Conservation (phyloP, 2,329 filamentous ascomycete genomes). For the Lachnellula occidentalis region DNA sequence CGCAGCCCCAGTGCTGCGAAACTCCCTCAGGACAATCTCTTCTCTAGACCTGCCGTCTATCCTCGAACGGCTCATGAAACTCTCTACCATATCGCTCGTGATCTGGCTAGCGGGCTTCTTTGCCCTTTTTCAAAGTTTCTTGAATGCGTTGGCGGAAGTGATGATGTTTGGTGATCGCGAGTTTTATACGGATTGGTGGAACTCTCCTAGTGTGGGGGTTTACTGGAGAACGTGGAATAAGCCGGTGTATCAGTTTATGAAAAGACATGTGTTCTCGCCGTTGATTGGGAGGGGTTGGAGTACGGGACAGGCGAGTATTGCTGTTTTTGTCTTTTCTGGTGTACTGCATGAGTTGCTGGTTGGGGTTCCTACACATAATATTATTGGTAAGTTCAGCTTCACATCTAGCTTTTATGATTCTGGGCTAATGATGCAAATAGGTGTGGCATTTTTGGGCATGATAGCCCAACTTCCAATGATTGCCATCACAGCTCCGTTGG, state of each 20-base stretch:
- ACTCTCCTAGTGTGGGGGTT: constrained; percentile 73
- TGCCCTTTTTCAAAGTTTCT: constrained; percentile 84
- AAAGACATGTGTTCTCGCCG: constrained; percentile 85
- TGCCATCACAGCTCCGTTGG: constrained; percentile 68
- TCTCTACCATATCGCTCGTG: constrained; percentile 89
- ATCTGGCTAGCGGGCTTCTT: constrained; percentile 99
- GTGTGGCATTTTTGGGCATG: constrained; percentile 93
- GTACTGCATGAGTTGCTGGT: constrained; percentile 89
- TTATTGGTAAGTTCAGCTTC: constrained; percentile 58
- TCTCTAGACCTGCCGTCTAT: constrained; percentile 76
- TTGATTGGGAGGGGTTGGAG: constrained; percentile 80
- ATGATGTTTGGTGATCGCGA: constrained; percentile 86
- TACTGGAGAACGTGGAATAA: constrained; percentile 99
- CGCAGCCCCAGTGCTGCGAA: constrained; percentile 80
- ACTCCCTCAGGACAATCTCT: constrained; percentile 83
- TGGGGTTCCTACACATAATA: constrained; percentile 89
- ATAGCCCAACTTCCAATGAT: constrained; percentile 88
- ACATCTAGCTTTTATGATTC: neutral
- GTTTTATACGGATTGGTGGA: constrained; percentile 99
- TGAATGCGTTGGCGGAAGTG: constrained; percentile 88
- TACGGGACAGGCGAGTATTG: constrained; percentile 61
- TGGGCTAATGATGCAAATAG: constrained; percentile 38
- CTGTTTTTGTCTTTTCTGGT: constrained; percentile 85
- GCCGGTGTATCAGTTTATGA: constrained; percentile 95
- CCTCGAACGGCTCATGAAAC: constrained; percentile 83